Evolutionary conservation across 2,329 filamentous ascomycete species (phyloP).

Genomic region (Cordyceps cicadae): DNA sequence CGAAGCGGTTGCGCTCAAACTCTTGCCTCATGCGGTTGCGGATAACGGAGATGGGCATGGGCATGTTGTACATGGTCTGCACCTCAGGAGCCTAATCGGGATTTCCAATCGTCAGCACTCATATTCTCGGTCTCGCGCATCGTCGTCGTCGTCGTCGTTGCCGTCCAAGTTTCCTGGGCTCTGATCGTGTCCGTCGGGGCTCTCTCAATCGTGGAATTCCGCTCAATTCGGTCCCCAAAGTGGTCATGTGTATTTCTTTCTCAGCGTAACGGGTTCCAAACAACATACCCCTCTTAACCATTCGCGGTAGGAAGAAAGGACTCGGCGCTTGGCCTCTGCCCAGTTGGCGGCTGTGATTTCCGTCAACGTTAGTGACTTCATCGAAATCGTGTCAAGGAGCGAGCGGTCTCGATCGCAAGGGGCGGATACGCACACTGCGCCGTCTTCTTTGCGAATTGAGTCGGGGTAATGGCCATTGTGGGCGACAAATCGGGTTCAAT

Average conservation of each 20-base stretch:
- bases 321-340: slow-evolving; percentile 78
- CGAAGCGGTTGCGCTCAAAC: slow-evolving; percentile 91
- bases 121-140: neutral
- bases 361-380: neutral
- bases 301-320: slow-evolving; percentile 82
- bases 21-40: slow-evolving; percentile 93
- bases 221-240: neutral
- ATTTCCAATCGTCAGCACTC: slow-evolving; percentile 11
- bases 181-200: neutral
- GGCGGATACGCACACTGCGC: slow-evolving; percentile 56
- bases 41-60: slow-evolving; percentile 76
- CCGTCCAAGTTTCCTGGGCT: neutral
- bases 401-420: neutral
- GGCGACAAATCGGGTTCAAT: slow-evolving; percentile 29
- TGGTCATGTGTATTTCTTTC: neutral
- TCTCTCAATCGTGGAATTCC: neutral
- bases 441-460: slow-evolving; percentile 77
- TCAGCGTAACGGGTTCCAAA: neutral
- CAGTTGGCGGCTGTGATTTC: slow-evolving; percentile 66
- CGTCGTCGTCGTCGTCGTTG: neutral
- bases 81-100: slow-evolving; percentile 76
- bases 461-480: slow-evolving; percentile 83
- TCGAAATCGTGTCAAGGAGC: neutral
- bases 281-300: slow-evolving; percentile 89
- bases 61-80: slow-evolving; percentile 92